Percentiles rank a stretch among this genome's conserved stretches.
These are phyloP conservation scores for Apophysomyces elegans DNA, from an alignment of 371 early-diverging fungal species.

Conservation along the genomic window DNA sequence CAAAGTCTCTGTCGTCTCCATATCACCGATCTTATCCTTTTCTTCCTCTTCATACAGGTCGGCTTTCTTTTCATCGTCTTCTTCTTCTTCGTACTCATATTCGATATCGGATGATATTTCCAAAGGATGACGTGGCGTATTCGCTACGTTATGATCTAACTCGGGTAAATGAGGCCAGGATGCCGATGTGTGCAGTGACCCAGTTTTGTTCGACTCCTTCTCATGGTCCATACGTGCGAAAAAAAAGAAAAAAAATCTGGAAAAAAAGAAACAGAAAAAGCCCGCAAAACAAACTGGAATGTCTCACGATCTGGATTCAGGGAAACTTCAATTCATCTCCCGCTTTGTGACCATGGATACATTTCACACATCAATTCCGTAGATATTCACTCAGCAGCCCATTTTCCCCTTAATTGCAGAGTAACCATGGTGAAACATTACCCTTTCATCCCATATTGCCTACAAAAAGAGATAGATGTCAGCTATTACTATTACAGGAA, in stretches of 20 bases:
- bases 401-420: too few relatives aligned
- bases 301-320: background rate
- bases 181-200: background rate
- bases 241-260: slow-evolving; percentile 14
- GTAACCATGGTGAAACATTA: too few relatives aligned
- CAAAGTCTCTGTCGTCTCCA: slow-evolving; percentile 26
- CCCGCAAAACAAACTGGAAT: slow-evolving; percentile 2
- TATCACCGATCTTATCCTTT: background rate
- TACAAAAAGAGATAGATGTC: too few relatives aligned
- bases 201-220: background rate
- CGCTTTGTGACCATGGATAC: too few relatives aligned
- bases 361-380: too few relatives aligned
- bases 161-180: slow-evolving; percentile 1
- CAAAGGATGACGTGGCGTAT: background rate
- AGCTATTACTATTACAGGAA: too few relatives aligned
- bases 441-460: too few relatives aligned
- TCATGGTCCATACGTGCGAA: slow-evolving; percentile 6
- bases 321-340: too few relatives aligned
- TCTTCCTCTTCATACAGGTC: slow-evolving; percentile 1
- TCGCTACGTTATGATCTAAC: background rate
- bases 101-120: background rate
- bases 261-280: slow-evolving; percentile 12
- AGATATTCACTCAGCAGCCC: too few relatives aligned
- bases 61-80: background rate
- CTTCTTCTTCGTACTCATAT: slow-evolving; percentile 9